phyloP scores from a whole-genome alignment of 352 stramenopile genomes.

The Aphanomyces euteiches region DNA sequence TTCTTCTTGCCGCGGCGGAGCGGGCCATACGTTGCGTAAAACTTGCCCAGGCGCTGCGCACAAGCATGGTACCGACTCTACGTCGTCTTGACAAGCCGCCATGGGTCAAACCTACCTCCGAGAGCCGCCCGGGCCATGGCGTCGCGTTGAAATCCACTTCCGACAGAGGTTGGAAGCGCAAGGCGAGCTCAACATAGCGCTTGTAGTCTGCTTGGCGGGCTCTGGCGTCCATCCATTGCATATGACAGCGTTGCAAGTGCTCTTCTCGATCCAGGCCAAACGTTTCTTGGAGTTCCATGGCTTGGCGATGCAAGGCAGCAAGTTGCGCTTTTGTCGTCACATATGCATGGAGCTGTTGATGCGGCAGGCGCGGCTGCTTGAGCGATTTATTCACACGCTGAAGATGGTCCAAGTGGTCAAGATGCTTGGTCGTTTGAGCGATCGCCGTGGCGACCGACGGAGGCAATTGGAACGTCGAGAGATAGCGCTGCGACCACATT shows the following conservation, averaged over 20 bases:
- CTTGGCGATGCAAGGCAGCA: not conserved
- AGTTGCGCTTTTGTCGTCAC: not conserved
- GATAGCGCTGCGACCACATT: not conserved
- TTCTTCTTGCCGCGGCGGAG: not conserved
- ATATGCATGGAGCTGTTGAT: not conserved
- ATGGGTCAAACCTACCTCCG: not conserved
- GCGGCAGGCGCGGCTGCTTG: not conserved
- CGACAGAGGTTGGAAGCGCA: not conserved
- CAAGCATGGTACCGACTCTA: no score
- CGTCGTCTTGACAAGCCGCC: no score
- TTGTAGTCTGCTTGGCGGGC: slow-evolving; percentile 21
- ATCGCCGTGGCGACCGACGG: not conserved
- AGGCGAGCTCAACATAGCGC: not conserved
- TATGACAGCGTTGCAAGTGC: not conserved
- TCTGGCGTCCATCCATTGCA: not conserved
- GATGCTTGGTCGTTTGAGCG: slow-evolving; percentile 18
- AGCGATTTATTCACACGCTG: not conserved
- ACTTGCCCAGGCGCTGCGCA: no score
- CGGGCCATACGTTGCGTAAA: not conserved
- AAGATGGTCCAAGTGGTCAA: slow-evolving; percentile 8
- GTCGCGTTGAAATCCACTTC: slow-evolving; percentile 21
- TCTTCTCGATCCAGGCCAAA: slow-evolving; percentile 20
- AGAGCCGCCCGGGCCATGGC: not conserved
- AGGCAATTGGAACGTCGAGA: not conserved
- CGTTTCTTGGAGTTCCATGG: not conserved